phyloP scores from a whole-genome alignment of 306 rosid species.

The Acmispon strigosus region DNA sequence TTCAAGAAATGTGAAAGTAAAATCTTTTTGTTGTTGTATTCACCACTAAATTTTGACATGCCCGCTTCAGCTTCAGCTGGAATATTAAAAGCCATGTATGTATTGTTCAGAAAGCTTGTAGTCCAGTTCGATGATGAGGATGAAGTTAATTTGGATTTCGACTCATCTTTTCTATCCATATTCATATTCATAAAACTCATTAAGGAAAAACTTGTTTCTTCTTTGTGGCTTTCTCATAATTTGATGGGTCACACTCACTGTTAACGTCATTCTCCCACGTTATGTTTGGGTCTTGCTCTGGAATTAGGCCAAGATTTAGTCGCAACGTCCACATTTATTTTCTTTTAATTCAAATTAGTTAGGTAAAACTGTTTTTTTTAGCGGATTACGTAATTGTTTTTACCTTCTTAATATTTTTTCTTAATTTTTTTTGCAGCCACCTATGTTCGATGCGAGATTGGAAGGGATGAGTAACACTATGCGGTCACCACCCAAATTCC shows the following conservation, averaged over 20 bases:
- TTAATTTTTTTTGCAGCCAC: no score
- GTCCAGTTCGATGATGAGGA: slow-evolving; percentile 52
- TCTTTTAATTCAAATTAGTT: no score
- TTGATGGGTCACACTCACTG: slow-evolving; percentile 82
- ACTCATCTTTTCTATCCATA: slow-evolving; percentile 38
- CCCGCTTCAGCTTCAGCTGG: slow-evolving; percentile 70
- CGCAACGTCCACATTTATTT: no score
- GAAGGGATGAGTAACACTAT: no score
- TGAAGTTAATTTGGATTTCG: slow-evolving; percentile 33
- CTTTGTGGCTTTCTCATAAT: slow-evolving; percentile 62
- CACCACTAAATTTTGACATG: slow-evolving; percentile 56
- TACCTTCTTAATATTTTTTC: no score
- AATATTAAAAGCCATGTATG: slow-evolving; percentile 62
- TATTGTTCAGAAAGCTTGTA: slow-evolving; percentile 43
- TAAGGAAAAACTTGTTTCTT: slow-evolving; percentile 66
- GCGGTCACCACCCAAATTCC: no score
- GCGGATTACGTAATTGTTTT: no score
- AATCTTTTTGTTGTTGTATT: no score
- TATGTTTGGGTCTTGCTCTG: slow-evolving; percentile 75
- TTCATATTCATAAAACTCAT: slow-evolving; percentile 43
- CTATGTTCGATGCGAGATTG: no score
- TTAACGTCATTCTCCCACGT: slow-evolving; percentile 76
- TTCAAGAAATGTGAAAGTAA: no score
- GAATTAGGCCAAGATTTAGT: no score
- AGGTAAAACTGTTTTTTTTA: no score